A percentile compares a stretch with the other conserved stretches of the same genome.
Evolutionary conservation across 805 yeast species (phyloP).

Genomic region (Wickerhamiella sergipiensis): DNA sequence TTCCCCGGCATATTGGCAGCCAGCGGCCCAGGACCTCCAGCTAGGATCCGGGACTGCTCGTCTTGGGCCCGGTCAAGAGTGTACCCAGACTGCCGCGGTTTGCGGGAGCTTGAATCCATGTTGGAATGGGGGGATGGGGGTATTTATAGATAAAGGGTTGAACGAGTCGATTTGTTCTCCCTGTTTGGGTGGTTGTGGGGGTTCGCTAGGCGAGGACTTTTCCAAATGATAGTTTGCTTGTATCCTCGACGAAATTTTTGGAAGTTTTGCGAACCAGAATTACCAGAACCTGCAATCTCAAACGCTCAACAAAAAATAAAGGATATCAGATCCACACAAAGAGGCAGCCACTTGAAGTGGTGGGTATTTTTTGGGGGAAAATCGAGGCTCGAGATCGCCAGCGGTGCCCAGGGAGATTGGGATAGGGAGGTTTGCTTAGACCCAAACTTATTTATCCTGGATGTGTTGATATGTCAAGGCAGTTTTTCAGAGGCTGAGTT

Average conservation of each 20-base stretch:
- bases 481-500: background rate
- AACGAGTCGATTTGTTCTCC: no score
- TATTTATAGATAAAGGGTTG: background rate
- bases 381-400: background rate
- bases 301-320: background rate
- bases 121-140: background rate
- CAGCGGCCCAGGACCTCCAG: background rate
- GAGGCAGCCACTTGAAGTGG: background rate
- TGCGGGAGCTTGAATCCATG: background rate
- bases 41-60: background rate
- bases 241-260: background rate
- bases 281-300: background rate
- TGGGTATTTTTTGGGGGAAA: background rate
- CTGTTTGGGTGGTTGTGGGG: no score
- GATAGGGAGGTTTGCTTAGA: background rate
- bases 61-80: background rate
- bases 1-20: background rate
- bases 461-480: background rate
- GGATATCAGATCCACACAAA: background rate
- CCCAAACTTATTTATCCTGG: background rate
- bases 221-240: no score
- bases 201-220: no score
- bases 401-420: background rate
- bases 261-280: background rate
- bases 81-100: background rate